These are phyloP conservation scores for Claviceps sp. DNA, from an alignment of 2,329 filamentous ascomycete species.

Conservation along the genomic window DNA sequence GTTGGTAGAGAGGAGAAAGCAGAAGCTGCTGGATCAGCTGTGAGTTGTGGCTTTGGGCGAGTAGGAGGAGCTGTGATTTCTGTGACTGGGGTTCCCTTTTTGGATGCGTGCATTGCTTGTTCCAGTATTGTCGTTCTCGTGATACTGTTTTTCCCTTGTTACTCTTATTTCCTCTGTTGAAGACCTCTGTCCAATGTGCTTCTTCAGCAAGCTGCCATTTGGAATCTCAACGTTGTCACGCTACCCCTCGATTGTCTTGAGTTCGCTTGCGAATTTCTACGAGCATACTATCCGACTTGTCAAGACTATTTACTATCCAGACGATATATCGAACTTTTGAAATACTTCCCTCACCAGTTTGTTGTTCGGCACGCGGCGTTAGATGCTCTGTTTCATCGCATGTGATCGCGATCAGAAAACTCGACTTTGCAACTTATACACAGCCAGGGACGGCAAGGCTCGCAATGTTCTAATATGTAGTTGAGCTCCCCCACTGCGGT, in stretches of 20 bases:
- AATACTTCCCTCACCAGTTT: too few relatives aligned
- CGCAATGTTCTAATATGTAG: too few relatives aligned
- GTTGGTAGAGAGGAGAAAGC: conserved; percentile 71
- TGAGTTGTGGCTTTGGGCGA: conserved; percentile 8
- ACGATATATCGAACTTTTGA: too few relatives aligned
- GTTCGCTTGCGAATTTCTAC: background rate
- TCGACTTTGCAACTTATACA: too few relatives aligned
- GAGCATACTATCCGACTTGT: background rate
- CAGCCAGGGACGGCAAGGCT: too few relatives aligned
- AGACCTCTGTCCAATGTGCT: background rate
- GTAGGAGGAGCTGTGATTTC: background rate
- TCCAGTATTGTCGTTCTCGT: background rate
- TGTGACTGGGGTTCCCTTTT: background rate
- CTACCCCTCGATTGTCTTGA: background rate
- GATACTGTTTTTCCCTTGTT: background rate
- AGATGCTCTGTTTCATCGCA: too few relatives aligned
- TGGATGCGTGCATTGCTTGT: background rate
- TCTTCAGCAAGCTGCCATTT: background rate
- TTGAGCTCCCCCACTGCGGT: too few relatives aligned
- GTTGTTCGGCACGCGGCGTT: too few relatives aligned
- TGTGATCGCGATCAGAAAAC: too few relatives aligned
- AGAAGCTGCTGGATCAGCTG: conserved; percentile 74
- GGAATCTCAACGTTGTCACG: background rate
- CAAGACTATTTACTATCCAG: too few relatives aligned
- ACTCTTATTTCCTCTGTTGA: background rate